Evolutionary conservation across 208 protist genomes (phyloP), one percentile per base, ranked within the genome.

Genomic region (Giardia muris): DNA sequence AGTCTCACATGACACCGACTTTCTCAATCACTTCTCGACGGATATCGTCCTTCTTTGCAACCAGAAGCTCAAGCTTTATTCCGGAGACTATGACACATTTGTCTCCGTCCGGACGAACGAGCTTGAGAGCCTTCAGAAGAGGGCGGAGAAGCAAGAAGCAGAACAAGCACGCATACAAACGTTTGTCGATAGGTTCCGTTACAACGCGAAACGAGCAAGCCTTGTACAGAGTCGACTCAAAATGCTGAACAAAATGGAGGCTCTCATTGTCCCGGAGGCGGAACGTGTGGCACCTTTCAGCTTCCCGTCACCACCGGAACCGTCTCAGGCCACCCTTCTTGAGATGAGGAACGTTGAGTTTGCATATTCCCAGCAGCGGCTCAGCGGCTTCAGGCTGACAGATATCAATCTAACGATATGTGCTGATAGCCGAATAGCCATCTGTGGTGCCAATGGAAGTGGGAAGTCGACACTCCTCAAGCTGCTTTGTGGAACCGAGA

Each of bases 171-270:
- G 45, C 45, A 47, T 90, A 2, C 10, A 90, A n/a, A 47, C 1
- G 2, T 90, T 90, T n/a, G n/a, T 90, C n/a, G 43, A 90, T 39
- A 47, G 92, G 39, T 98, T 98, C 94, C 93, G 96, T 43, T 97
- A 95, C 93, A 97, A 95, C 67, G 96, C 97, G 0, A 96, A 95
- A 2, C 95, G 95, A 2, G 97, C 97, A 0, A 95, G 95, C 90
- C 97, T 97, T 96, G 97, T 96, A 48, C 97, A 98, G 95, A 97
- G 95, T 2, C 95, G 97, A 47, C 97, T 98, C 92, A 98, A 98
- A 93, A 95, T 95, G 76, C 45, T 93, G 0, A 67, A 89, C n/a
- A 93, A 93, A 47, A 87, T 93, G 3, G 90, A 4, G 1, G 43
- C 2, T 2, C 2, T 90, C 43, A 30, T 47, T 2, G 2, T 90